Evolutionary conservation across 306 rosid genomes (phyloP), one percentile per base, ranked within the genome.

Genomic region (Albizia julibrissin): DNA sequence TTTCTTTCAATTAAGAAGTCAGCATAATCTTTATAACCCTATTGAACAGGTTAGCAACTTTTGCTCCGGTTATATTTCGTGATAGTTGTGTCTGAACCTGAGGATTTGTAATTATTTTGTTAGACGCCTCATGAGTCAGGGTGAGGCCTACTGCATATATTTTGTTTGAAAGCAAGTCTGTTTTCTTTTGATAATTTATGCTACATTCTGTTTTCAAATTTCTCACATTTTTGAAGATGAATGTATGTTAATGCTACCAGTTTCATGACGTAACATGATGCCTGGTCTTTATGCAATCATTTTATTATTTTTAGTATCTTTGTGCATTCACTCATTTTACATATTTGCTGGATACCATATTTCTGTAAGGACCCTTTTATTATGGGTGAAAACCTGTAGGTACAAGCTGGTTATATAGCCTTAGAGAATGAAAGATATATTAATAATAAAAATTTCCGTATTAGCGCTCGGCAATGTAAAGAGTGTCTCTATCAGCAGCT

Each of bases 1-100:
- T 75, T 94, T 83, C 88, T 94, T 92, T 87, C 98, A 94, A 81
- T 91, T 94, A 70, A 89, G 76, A 84, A 86, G 87, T 83, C 97
- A 91, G 76, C 90, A 83, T 13, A 88, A 84, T 80, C 91, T 66
- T 79, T 87, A 91, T 74, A 83, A 72, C 84, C 85, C 93, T 65
- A 82, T 87, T 56, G 89, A 87, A 21, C 86, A 77, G 97, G 98
- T 94, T 42, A 75, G 88, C 91, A 66, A 72, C 71, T 50, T 80
- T 69, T 19, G 21, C 61, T 44, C 72, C 33, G 2, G 3, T 83
- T 77, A 10, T 21, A 66, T 66, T 26, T n/a, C 26, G 27, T 33
- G 19, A 24, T 86, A 6, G n/a, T 22, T 19, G 49, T 78, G 26
- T 24, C 69, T 39, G 40, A 71, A 59, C 64, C 78, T 46, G 56